phyloP scores from a whole-genome alignment of 495 filamentous ascomycete genomes.

The Oidiodendron maius region DNA sequence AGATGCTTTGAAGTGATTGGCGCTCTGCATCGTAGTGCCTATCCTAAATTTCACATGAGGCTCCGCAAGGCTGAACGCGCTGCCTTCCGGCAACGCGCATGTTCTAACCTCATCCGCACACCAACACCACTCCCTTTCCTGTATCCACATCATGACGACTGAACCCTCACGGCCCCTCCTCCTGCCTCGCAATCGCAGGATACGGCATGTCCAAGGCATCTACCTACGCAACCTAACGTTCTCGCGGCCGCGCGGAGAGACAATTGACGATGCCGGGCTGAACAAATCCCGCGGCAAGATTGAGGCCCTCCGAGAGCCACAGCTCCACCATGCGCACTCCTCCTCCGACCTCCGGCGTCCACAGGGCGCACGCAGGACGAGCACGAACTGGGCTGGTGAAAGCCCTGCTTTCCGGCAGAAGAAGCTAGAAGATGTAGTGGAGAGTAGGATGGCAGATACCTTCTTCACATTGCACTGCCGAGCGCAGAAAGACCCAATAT shows the following conservation, averaged over 20 bases:
- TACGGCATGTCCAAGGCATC: constrained; percentile 83
- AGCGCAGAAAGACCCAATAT: constrained; percentile 64
- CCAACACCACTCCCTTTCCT: neutral
- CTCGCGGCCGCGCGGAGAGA: constrained; percentile 56
- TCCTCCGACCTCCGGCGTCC: constrained; percentile 55
- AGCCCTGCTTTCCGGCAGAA: constrained; percentile 65
- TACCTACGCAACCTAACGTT: constrained; percentile 81
- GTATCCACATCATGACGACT: constrained; percentile 17
- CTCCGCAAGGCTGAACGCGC: constrained; percentile 16
- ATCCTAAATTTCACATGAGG: no score
- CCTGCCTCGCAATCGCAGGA: constrained; percentile 71
- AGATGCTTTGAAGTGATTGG: no score
- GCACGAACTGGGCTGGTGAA: constrained; percentile 63
- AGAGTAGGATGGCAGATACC: constrained; percentile 70
- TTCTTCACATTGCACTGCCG: constrained; percentile 84
- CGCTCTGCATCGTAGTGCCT: no score
- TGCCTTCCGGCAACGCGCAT: neutral
- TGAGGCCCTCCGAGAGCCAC: constrained; percentile 49
- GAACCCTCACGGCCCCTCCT: constrained; percentile 36
- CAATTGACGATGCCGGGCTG: constrained; percentile 81
- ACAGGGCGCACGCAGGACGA: constrained; percentile 51
- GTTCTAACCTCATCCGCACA: constrained; percentile 5
- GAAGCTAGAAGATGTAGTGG: constrained; percentile 66
- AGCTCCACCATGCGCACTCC: constrained; percentile 61
- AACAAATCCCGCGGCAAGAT: constrained; percentile 68